Percentiles rank a stretch among this genome's conserved stretches.
These are phyloP conservation scores for Blastocystis sp. DNA, from an alignment of 352 stramenopile genomes.

Conservation along the genomic window DNA sequence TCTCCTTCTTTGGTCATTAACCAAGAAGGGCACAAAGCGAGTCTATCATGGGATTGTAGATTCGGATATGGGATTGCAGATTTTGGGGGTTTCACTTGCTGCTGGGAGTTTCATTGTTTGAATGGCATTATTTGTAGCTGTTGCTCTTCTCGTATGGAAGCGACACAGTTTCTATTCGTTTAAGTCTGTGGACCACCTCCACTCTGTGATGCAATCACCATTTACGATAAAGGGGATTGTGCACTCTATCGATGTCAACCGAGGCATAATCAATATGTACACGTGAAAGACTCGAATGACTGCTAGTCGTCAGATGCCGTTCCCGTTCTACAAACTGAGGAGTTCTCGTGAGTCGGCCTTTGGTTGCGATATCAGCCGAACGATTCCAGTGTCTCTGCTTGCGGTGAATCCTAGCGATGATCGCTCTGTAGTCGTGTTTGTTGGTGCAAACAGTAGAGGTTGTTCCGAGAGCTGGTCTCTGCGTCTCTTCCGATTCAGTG, in stretches of 20 bases:
- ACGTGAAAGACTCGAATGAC: not conserved
- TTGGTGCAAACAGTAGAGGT: not conserved
- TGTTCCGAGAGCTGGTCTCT: not conserved
- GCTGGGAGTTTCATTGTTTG: not conserved
- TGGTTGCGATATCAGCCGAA: not conserved
- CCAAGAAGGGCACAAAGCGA: not conserved
- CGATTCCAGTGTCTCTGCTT: not conserved
- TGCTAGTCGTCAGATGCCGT: slow-evolving; percentile 4
- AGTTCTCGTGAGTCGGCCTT: not conserved
- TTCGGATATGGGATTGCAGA: not conserved
- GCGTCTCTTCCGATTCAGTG: not conserved
- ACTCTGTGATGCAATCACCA: not conserved
- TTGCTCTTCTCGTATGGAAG: not conserved
- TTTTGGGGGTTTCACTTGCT: not conserved
- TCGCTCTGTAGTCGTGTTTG: not conserved
- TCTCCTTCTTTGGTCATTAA: not conserved
- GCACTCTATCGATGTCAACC: not conserved
- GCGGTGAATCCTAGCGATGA: not conserved
- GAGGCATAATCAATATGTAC: not conserved
- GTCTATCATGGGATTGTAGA: not conserved
- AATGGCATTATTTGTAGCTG: not conserved
- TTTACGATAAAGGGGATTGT: not conserved
- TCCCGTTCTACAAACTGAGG: not conserved
- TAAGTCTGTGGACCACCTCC: not conserved
- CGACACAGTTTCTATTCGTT: slow-evolving; percentile 17